Base-by-base conservation (phyloP, 768 basidiomycete genomes). In the Lactarius indigo region DNA sequence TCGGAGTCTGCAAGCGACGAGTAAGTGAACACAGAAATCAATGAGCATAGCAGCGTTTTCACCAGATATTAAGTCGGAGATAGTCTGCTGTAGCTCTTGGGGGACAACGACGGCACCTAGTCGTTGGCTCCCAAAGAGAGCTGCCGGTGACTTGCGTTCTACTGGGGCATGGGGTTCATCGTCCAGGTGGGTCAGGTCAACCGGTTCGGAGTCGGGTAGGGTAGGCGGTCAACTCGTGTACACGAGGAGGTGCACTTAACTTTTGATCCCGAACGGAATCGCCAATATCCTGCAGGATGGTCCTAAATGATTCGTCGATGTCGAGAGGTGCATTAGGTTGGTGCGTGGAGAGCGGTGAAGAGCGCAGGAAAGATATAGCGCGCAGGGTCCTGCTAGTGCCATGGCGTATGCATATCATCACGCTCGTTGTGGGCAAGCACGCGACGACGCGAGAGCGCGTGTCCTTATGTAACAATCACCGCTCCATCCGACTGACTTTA, bases 111-210 rank as follows among this genome's bases (percentile, higher is more conserved):
- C 85, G 54, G 87, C 78, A 10, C 92, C 91, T 57, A 92, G 82
- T 52, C 83, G 78, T 64, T 86, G 81, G 70, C 90, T 89, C 20
- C 94, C 96, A 75, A 91, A 91, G 28, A 80, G 78, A 23, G 94
- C 93, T 26, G 92, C 93, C 52, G 92, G 90, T 30, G 92, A 93
- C 74, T 90, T 90, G 60, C 85, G 79, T 54, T 75, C 83, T 74
- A 70, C 79, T 70, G 69, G 72, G 10, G 78, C 73, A 28, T 76
- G 72, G 26, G 73, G 65, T 20, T 78, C 78, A 50, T 78, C 78
- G 30, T 76, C 75, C 59, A 74, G 74, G 41, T 76, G 66, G 5
- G 61, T 69, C 63, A 69, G 68, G 20, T 80, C 74, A 3, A 73
- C 72, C 5, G 78, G 65, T 28, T 68, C 58, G 2, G 70, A 57